A percentile compares a stretch with the other conserved stretches of the same genome.
Conservation (phyloP, 768 basidiomycete species). For the Chiua virens region DNA sequence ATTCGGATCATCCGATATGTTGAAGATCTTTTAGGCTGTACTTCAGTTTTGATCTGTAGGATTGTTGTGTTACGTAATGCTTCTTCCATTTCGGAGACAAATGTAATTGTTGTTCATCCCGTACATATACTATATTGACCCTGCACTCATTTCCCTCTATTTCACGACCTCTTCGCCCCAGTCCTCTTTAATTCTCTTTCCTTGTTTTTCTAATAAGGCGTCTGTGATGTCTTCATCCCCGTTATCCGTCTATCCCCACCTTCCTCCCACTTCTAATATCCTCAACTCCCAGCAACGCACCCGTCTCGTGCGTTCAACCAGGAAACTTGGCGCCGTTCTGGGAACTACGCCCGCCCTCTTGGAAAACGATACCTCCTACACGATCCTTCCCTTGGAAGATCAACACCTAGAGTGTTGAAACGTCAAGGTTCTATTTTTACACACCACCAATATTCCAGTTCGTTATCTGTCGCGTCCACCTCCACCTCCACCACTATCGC, state of each 20-base stretch:
- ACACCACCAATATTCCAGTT: conserved; percentile 17
- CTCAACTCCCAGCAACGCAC: conserved; percentile 33
- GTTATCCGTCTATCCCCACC: conserved; percentile 19
- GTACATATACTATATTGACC: too few relatives aligned
- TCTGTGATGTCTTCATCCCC: conserved; percentile 25
- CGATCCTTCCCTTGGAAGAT: conserved; percentile 19
- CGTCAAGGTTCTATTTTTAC: conserved; percentile 35
- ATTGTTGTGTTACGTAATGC: too few relatives aligned
- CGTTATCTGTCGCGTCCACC: conserved; percentile 21
- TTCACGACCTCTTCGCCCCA: background rate
- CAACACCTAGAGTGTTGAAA: conserved; percentile 21
- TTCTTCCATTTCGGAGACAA: conserved; percentile 15
- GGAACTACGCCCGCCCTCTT: conserved; percentile 37
- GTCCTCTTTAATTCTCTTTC: background rate
- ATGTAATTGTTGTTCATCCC: background rate
- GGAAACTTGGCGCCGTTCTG: conserved; percentile 36
- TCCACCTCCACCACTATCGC: conserved; percentile 13
- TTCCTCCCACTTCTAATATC: conserved; percentile 36
- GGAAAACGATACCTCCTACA: conserved; percentile 24
- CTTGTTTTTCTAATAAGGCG: background rate
- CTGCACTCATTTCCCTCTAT: background rate
- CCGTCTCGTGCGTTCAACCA: conserved; percentile 38
- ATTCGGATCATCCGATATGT: too few relatives aligned
- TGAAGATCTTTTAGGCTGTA: too few relatives aligned
- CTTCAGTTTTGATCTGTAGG: too few relatives aligned